These are phyloP conservation scores for Colletotrichum ledebouriae DNA, from an alignment of 2,329 filamentous ascomycete species.

Conservation along the genomic window DNA sequence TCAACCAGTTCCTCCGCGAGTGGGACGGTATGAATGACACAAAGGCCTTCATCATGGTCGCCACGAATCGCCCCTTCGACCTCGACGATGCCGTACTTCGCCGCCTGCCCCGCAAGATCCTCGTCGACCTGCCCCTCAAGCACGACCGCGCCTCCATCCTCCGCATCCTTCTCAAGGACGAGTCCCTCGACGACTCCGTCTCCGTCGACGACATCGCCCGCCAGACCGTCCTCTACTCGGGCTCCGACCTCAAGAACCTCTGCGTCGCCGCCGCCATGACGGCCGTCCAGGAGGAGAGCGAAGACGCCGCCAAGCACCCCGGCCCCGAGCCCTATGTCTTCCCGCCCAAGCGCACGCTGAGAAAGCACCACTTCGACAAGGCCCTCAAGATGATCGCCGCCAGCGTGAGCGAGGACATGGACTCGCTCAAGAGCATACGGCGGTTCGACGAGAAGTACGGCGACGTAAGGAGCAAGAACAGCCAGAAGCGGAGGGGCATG, in stretches of 20 bases:
- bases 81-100: slow-evolving; percentile 89
- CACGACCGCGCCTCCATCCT: slow-evolving; percentile 77
- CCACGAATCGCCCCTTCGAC: slow-evolving; percentile 95
- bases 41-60: slow-evolving; percentile 97
- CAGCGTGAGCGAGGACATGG: slow-evolving; percentile 95
- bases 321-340: slow-evolving; percentile 67
- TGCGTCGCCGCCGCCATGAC: slow-evolving; percentile 84
- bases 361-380: slow-evolving; percentile 81
- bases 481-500: slow-evolving; percentile 67
- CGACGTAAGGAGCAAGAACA: slow-evolving; percentile 70
- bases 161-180: slow-evolving; percentile 77
- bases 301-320: slow-evolving; percentile 52
- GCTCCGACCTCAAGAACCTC: slow-evolving; percentile 86
- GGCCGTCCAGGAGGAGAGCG: slow-evolving; percentile 80
- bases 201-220: slow-evolving; percentile 73
- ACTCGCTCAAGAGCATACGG: slow-evolving; percentile 83
- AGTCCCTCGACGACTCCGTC: slow-evolving; percentile 72
- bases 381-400: slow-evolving; percentile 91
- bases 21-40: slow-evolving; percentile 92
- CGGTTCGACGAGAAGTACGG: slow-evolving; percentile 98
- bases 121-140: slow-evolving; percentile 79
- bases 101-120: slow-evolving; percentile 78
- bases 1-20: slow-evolving; percentile 96
- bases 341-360: slow-evolving; percentile 77
- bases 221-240: slow-evolving; percentile 82